Evolutionary conservation across 257 asterid genomes (phyloP).

Genomic region (Solanum piurae): DNA sequence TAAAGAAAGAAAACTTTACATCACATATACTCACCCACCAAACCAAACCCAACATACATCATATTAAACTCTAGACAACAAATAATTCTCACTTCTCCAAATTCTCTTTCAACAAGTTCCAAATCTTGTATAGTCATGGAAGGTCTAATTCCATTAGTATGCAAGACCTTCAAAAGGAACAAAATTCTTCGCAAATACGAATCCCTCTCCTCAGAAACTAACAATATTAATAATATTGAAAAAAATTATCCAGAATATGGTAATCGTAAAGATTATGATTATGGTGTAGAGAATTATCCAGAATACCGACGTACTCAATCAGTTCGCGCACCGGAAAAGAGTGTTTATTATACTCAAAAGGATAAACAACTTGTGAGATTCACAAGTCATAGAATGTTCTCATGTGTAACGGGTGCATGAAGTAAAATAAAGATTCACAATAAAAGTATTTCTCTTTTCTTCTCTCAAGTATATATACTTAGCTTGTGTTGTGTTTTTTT

Average conservation of each 20-base stretch:
- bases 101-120: neutral
- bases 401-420: conserved; percentile 29
- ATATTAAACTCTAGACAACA: neutral
- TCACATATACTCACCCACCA: neutral
- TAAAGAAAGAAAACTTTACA: neutral
- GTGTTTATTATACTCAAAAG: neutral
- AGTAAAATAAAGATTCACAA: neutral
- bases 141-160: conserved; percentile 65
- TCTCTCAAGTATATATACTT: neutral
- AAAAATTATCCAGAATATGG: conserved; percentile 25
- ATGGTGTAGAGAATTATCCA: conserved; percentile 1
- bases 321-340: conserved; percentile 14
- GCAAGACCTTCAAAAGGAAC: conserved; percentile 41
- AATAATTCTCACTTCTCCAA: neutral
- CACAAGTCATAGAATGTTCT: conserved; percentile 22
- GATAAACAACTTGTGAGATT: conserved; percentile 28
- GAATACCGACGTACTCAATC: conserved; percentile 38
- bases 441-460: neutral
- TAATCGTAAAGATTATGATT: neutral
- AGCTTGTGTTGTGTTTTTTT: neutral
- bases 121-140: conserved; percentile 30
- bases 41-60: neutral
- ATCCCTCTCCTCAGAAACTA: conserved; percentile 35
- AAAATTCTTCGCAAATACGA: conserved; percentile 43
- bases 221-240: conserved; percentile 14